Evolutionary conservation across 2,329 filamentous ascomycete species (phyloP).

Genomic region (Chaetomiaceae sp.): DNA sequence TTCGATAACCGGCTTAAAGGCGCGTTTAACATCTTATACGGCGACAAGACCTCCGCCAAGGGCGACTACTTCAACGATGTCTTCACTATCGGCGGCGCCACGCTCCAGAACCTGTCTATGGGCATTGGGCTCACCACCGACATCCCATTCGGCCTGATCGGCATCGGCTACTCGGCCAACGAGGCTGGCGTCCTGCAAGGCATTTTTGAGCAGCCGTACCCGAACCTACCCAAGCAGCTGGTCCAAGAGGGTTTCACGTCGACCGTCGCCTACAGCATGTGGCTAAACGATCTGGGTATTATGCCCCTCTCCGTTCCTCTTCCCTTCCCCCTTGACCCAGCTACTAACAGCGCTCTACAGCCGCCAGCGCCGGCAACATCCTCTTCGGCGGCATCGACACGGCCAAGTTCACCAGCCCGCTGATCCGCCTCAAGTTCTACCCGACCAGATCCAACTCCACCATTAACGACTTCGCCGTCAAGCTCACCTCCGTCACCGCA

Average conservation of each 20-base stretch:
- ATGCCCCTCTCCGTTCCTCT: too few relatives aligned
- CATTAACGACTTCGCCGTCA: constrained; percentile 39
- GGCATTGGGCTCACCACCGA: constrained; percentile 45
- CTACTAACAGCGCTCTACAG: too few relatives aligned
- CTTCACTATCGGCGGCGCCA: constrained; percentile 45
- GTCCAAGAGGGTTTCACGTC: constrained; percentile 55
- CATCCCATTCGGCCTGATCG: constrained; percentile 51
- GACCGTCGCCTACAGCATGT: constrained; percentile 62
- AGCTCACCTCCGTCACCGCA: constrained; percentile 25
- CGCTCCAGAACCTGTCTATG: constrained; percentile 47
- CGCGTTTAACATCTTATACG: constrained; percentile 56
- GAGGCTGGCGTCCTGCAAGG: constrained; percentile 37
- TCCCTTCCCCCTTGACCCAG: too few relatives aligned
- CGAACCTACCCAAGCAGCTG: constrained; percentile 60
- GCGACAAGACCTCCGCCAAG: constrained; percentile 47
- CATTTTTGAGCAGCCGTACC: too few relatives aligned
- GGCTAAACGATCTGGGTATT: constrained; percentile 50
- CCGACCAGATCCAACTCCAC: constrained; percentile 34
- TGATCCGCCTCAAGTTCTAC: constrained; percentile 51
- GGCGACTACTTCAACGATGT: constrained; percentile 55
- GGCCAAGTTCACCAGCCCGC: constrained; percentile 54
- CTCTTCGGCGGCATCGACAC: constrained; percentile 66
- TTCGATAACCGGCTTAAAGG: constrained; percentile 40
- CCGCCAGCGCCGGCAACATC: constrained; percentile 54
- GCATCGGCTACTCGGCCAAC: constrained; percentile 50